Evolutionary conservation across 257 asterid species (phyloP).

Genomic region (Rehmannia glutinosa): DNA sequence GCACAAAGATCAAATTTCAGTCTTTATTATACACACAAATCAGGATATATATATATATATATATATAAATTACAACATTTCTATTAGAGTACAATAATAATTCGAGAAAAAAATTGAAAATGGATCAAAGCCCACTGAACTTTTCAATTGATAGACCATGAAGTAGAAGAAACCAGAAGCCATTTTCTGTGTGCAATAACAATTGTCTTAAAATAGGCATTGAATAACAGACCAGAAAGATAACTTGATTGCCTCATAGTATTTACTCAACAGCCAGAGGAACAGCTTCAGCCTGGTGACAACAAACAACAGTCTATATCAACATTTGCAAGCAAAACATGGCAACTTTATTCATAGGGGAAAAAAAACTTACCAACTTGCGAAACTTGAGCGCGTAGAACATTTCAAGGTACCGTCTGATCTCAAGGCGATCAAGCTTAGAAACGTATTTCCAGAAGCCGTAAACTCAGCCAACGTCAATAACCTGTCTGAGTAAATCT

Average conservation of each 20-base stretch:
- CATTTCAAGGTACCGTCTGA: slow-evolving; percentile 76
- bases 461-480: slow-evolving; percentile 73
- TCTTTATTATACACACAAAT: background rate
- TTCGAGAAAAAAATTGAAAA: background rate
- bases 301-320: background rate
- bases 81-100: background rate
- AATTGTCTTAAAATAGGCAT: no score
- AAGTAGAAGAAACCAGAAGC: background rate
- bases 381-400: slow-evolving; percentile 69
- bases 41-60: no score
- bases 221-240: background rate
- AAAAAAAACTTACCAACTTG: slow-evolving; percentile 43
- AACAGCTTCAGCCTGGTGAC: slow-evolving; percentile 60
- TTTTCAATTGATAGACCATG: background rate
- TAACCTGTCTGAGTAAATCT: slow-evolving; percentile 64
- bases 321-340: background rate
- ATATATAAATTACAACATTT: background rate
- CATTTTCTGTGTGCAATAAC: background rate
- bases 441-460: slow-evolving; percentile 81
- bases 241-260: background rate
- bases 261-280: slow-evolving; percentile 56
- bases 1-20: background rate
- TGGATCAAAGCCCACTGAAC: background rate
- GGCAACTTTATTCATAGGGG: background rate
- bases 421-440: slow-evolving; percentile 62